Evolutionary conservation across 768 basidiomycete species (phyloP).

Genomic region (Tylopilus intermedius): DNA sequence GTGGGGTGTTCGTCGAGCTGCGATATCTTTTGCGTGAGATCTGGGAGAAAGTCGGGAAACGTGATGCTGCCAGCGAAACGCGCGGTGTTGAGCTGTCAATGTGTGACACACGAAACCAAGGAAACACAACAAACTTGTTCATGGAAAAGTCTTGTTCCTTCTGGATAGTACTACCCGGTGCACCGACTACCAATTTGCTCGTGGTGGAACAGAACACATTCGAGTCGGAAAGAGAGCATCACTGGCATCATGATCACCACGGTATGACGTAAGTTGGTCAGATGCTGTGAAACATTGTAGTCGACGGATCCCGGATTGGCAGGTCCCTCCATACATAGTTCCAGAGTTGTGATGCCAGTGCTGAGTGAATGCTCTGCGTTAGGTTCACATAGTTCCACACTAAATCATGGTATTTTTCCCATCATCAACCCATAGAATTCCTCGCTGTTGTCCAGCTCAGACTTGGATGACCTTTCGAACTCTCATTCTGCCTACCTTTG

Average conservation of each 20-base stretch:
- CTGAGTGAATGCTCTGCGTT: too few species aligned
- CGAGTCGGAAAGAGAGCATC: too few species aligned
- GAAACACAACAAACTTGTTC: background rate
- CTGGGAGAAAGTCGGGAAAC: slow-evolving; percentile 12
- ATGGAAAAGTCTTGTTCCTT: background rate
- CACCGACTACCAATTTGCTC: too few species aligned
- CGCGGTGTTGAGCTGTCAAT: background rate
- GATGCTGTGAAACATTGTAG: too few species aligned
- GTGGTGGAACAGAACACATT: too few species aligned
- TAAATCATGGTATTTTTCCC: background rate
- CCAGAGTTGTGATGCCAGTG: too few species aligned
- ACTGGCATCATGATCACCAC: too few species aligned
- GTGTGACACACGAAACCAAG: background rate
- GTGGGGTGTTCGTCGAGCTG: background rate
- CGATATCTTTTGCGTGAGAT: slow-evolving; percentile 10
- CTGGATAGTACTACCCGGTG: background rate
- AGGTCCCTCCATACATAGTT: too few species aligned
- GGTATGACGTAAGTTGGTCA: background rate
- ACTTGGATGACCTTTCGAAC: background rate
- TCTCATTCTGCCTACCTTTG: slow-evolving; percentile 11
- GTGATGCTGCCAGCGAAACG: slow-evolving; percentile 1
- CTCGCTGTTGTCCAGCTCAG: slow-evolving; percentile 5
- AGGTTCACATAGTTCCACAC: background rate
- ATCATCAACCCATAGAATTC: slow-evolving; percentile 13
- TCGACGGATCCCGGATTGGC: too few species aligned